phyloP scores from a whole-genome alignment of 495 filamentous ascomycete species.

The Aspergillus sparsus region DNA sequence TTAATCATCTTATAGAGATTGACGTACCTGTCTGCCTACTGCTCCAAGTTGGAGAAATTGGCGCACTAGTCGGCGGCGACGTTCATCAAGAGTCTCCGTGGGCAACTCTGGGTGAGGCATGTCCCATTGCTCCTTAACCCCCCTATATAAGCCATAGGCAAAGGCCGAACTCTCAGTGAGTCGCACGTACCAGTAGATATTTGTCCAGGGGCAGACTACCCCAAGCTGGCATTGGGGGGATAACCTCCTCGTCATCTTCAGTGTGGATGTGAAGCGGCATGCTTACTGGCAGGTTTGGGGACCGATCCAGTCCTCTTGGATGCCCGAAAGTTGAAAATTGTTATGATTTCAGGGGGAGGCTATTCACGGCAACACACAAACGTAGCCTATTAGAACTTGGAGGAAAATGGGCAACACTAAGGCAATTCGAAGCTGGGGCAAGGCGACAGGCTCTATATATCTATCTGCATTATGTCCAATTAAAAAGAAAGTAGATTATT shows the following conservation, averaged over 20 bases:
- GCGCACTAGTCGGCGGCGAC: not conserved
- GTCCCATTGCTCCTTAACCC: not conserved
- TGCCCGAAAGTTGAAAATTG: no score
- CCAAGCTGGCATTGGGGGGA: not conserved
- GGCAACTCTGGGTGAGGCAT: not conserved
- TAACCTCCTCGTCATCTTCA: not conserved
- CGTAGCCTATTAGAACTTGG: no score
- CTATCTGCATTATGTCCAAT: no score
- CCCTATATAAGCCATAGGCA: not conserved
- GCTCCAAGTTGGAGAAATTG: not conserved
- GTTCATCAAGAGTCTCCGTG: not conserved
- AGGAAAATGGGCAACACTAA: no score
- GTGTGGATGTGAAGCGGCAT: slow-evolving; percentile 1
- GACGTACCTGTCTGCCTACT: not conserved
- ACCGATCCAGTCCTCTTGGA: no score
- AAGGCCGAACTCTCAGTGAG: not conserved
- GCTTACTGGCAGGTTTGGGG: no score
- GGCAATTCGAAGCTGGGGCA: no score
- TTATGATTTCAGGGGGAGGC: no score
- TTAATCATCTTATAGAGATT: no score
- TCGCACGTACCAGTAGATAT: not conserved
- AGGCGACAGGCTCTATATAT: no score
- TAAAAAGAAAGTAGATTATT: no score
- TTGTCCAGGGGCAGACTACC: not conserved
- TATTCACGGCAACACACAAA: no score